Conservation (phyloP, 164 flowering plant species). For the Kingdonia uniflora region DNA sequence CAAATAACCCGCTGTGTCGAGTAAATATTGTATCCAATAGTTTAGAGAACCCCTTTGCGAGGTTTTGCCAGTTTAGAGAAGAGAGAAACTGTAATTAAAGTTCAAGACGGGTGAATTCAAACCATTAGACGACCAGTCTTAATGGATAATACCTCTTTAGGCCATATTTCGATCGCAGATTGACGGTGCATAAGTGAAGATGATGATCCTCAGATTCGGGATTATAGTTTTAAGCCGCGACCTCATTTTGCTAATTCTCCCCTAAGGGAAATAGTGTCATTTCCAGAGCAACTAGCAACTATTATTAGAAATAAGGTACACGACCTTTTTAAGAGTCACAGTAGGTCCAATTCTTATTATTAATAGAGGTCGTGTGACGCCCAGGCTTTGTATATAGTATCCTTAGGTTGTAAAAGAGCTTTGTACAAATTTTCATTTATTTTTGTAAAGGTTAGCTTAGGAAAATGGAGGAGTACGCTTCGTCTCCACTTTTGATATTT, state of each 20-base stretch:
- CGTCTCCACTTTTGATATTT: no score
- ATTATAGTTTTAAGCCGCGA: constrained; percentile 7
- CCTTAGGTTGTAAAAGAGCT: no score
- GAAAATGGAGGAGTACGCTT: no score
- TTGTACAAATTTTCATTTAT: no score
- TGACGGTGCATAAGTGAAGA: constrained; percentile 17
- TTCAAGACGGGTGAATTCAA: constrained; percentile 22
- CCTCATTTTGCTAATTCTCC: no score
- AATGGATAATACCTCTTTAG: constrained; percentile 30
- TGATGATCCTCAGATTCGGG: constrained; percentile 12
- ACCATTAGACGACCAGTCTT: constrained; percentile 50
- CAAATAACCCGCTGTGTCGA: constrained; percentile 76
- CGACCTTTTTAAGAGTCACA: constrained; percentile 28
- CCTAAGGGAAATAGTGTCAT: no score
- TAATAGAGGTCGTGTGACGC: no score
- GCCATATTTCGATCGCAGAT: constrained; percentile 37
- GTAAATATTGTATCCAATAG: constrained; percentile 25
- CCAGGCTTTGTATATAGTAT: no score
- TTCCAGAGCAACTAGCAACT: constrained; percentile 20
- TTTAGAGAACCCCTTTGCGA: constrained; percentile 20
- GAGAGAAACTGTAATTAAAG: constrained; percentile 28
- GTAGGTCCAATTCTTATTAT: not conserved
- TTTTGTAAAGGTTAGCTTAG: no score
- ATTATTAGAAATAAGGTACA: constrained; percentile 18
- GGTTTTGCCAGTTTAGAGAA: constrained; percentile 18